Base-by-base conservation (phyloP, 23 red algal species). In the Gracilaria gracilis region DNA sequence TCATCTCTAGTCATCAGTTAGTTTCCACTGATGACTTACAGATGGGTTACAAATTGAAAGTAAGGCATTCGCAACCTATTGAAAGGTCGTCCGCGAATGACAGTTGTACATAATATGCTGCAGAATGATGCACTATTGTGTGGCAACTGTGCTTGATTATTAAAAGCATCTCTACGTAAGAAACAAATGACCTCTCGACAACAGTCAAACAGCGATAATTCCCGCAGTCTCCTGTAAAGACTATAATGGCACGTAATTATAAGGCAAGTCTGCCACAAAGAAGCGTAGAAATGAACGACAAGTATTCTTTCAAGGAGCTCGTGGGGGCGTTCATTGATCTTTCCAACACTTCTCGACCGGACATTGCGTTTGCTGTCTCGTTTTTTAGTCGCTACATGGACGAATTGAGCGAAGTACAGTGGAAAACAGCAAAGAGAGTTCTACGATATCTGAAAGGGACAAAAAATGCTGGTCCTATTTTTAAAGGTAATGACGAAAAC, bases 381-480 rank as follows among this genome's bases (percentile, higher is more conserved):
- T 73, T n/a, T 42, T 35, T 93, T 25, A 53, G 17, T 20, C 89
- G 79, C 9, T 76, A 47, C 58, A 93, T 93, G 89, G 75, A 93
- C n/a, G 32, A 9, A 0, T 62, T 37, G 19, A 33, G 13, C 47
- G 35, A 66, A 4, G 27, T 33, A 7, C 79, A 76, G 6, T 93
- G 89, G 65, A 83, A 50, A 24, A 59, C 89, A 6, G 79, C 79
- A 4, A 93, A 93, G 20, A 51, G 25, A 17, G 79, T 93, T 61
- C n/a, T 93, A 20, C 58, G 79, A 13, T 85, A 84, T 44, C 64
- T 93, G 15, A 78, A 61, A n/a, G 66, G 40, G 24, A 84, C 89
- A 1, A 8, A 32, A 37, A 54, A 53, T 37, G 11, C 75, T 35
- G 89, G 0, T 81, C 75, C 33, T 50, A 44, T 49, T 89, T 48